These are phyloP conservation scores for Trichoderma koningii DNA, from an alignment of 2,329 filamentous ascomycete genomes.

Conservation along the genomic window DNA sequence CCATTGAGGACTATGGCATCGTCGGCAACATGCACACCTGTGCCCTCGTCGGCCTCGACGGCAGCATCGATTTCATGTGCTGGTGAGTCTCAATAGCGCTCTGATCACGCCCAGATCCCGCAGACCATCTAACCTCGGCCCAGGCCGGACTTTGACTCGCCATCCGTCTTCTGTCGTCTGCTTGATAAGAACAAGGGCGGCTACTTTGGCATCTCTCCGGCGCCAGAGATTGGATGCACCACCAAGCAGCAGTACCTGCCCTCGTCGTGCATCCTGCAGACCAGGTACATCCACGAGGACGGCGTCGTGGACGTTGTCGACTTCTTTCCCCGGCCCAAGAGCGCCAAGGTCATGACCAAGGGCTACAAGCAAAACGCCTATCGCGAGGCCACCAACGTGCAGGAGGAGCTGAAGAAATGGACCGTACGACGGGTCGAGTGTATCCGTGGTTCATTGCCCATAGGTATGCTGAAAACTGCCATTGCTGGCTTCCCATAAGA, in stretches of 20 bases:
- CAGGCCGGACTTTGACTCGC: slow-evolving; percentile 78
- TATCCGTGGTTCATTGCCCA: slow-evolving; percentile 64
- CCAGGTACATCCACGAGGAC: slow-evolving; percentile 74
- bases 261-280: slow-evolving; percentile 73
- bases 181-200: slow-evolving; percentile 75
- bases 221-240: slow-evolving; percentile 55
- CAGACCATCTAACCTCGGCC: not conserved
- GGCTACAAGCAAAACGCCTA: slow-evolving; percentile 53
- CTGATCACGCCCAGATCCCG: too few relatives aligned
- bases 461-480: slow-evolving; percentile 46
- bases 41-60: slow-evolving; percentile 72
- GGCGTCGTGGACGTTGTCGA: slow-evolving; percentile 73
- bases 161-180: slow-evolving; percentile 72
- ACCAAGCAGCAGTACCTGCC: slow-evolving; percentile 79
- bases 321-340: slow-evolving; percentile 73
- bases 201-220: slow-evolving; percentile 68
- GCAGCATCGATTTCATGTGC: slow-evolving; percentile 76
- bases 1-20: slow-evolving; percentile 76
- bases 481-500: not conserved
- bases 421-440: slow-evolving; percentile 72
- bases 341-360: slow-evolving; percentile 53
- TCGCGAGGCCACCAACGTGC: slow-evolving; percentile 55
- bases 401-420: slow-evolving; percentile 69
- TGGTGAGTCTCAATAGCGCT: slow-evolving; percentile 53
- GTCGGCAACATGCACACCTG: slow-evolving; percentile 81